Conservation (phyloP, 495 filamentous ascomycete species). For the Neurospora sp. region DNA sequence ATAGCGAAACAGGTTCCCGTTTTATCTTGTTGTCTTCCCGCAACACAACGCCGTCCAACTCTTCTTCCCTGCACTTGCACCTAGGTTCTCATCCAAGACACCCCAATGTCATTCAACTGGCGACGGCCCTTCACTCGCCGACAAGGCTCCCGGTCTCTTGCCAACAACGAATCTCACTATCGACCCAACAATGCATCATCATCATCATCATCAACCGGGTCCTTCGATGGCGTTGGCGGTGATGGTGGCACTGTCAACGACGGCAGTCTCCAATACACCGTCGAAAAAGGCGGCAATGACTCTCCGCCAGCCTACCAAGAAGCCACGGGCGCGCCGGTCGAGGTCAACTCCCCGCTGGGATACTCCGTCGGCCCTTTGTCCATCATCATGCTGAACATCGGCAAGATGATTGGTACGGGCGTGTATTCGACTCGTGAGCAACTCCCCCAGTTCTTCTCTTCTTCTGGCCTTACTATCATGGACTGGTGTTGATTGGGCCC, state of each 20-base stretch:
- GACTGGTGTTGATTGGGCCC: neutral
- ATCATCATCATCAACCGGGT: too few relatives aligned
- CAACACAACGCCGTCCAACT: neutral
- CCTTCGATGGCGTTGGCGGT: neutral
- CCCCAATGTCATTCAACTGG: conserved; percentile 17
- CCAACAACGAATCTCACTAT: neutral
- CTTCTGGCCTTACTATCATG: neutral
- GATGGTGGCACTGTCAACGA: conserved; percentile 17
- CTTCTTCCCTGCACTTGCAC: neutral
- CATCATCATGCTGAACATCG: conserved; percentile 51
- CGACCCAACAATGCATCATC: neutral
- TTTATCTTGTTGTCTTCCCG: neutral
- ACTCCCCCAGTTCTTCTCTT: too few relatives aligned
- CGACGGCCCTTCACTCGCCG: conserved; percentile 12
- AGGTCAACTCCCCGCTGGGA: conserved; percentile 47
- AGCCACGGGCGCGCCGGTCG: conserved; percentile 52
- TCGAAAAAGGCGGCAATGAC: conserved; percentile 46
- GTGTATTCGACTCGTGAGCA: conserved; percentile 51
- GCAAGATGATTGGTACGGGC: conserved; percentile 57
- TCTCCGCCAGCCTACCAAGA: conserved; percentile 50
- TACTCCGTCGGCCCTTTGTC: conserved; percentile 47
- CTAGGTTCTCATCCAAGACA: neutral
- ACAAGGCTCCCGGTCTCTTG: neutral
- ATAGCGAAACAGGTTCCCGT: neutral
- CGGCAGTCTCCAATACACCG: conserved; percentile 39